These are phyloP conservation scores for Inonotus obliquus DNA, from an alignment of 1,284 basidiomycete species.

Conservation along the genomic window DNA sequence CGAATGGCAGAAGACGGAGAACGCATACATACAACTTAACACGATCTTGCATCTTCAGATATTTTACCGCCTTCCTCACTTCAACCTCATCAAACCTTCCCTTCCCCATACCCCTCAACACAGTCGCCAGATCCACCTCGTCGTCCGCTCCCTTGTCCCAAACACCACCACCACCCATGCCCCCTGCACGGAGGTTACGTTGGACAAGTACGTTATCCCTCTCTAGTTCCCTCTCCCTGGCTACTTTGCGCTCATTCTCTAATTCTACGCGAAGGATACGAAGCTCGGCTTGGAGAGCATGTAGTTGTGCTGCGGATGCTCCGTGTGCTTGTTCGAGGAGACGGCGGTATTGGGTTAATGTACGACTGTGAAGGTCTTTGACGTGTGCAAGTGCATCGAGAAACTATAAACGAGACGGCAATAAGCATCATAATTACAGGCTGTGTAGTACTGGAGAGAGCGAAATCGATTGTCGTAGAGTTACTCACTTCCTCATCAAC, in stretches of 20 bases:
- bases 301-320: constrained; percentile 69
- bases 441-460: neutral
- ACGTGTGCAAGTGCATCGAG: constrained; percentile 50
- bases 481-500: constrained; percentile 61
- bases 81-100: constrained; percentile 63
- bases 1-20: constrained; percentile 10
- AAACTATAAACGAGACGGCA: constrained; percentile 38
- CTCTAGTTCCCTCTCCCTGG: constrained; percentile 54
- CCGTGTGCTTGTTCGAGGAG: constrained; percentile 73
- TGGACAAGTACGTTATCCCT: constrained; percentile 40
- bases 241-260: constrained; percentile 42
- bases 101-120: constrained; percentile 46
- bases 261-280: constrained; percentile 44
- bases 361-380: constrained; percentile 54
- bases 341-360: constrained; percentile 68
- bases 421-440: neutral
- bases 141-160: constrained; percentile 20
- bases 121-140: constrained; percentile 40
- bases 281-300: constrained; percentile 74
- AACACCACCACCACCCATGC: neutral
- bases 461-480: constrained; percentile 14
- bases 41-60: constrained; percentile 59
- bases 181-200: neutral
- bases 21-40: constrained; percentile 60
- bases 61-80: constrained; percentile 58